These are phyloP conservation scores for Naganishia sp. DNA, from an alignment of 1,284 basidiomycete genomes.

Conservation along the genomic window DNA sequence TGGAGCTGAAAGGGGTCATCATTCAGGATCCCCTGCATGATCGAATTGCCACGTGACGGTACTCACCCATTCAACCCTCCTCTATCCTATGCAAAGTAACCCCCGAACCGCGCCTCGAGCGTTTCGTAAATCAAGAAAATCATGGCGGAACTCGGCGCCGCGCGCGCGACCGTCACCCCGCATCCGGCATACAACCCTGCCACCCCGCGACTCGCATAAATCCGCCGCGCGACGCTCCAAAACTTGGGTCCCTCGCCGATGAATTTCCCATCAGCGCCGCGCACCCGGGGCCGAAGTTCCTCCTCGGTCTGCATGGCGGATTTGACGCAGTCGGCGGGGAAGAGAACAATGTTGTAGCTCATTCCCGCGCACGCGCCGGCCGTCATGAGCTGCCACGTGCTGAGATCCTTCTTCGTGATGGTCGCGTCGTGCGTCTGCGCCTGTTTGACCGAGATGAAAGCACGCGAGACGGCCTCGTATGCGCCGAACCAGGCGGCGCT, in stretches of 20 bases:
- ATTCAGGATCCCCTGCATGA: background rate
- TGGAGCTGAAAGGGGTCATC: background rate
- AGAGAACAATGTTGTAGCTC: constrained; percentile 75
- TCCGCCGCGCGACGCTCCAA: constrained; percentile 66
- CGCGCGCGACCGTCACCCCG: constrained; percentile 83
- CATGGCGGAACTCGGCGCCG: constrained; percentile 84
- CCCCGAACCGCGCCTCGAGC: constrained; percentile 54
- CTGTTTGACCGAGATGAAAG: constrained; percentile 59
- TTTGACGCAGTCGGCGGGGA: constrained; percentile 94
- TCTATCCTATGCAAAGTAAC: constrained; percentile 35
- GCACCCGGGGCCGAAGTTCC: constrained; percentile 61
- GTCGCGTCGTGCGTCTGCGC: constrained; percentile 42
- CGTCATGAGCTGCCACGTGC: constrained; percentile 76
- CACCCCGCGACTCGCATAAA: constrained; percentile 76
- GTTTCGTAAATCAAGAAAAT: constrained; percentile 90
- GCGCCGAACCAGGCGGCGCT: constrained; percentile 83
- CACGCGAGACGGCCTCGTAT: constrained; percentile 71
- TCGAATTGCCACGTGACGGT: background rate
- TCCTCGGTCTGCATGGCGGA: constrained; percentile 92
- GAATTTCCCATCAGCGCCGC: constrained; percentile 32
- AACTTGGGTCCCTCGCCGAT: constrained; percentile 59
- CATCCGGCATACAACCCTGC: constrained; percentile 92
- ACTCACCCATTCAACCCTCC: background rate
- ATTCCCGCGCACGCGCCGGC: constrained; percentile 86
- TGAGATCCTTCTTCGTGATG: constrained; percentile 61